Conservation (phyloP, 2,329 filamentous ascomycete genomes). For the Talaromyces marneffei region DNA sequence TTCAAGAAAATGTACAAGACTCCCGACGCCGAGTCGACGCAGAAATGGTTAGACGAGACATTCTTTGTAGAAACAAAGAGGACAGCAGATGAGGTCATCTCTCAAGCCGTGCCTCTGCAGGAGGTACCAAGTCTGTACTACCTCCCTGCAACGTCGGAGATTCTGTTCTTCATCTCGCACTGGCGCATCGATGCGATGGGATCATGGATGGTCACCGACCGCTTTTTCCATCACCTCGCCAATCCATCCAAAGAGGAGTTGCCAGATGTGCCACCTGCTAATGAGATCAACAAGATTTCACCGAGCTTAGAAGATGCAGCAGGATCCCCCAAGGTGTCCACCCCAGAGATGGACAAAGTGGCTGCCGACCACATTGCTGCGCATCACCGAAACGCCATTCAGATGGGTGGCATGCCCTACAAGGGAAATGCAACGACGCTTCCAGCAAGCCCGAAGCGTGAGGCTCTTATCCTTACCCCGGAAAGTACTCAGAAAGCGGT, state of each 20-base stretch:
- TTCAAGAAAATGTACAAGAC: conserved; percentile 11
- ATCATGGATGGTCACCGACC: conserved; percentile 13
- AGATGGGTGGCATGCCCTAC: conserved; percentile 13
- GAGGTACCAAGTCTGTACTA: conserved; percentile 14
- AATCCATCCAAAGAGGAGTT: neutral
- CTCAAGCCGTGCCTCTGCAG: neutral
- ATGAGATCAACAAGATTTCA: conserved; percentile 11
- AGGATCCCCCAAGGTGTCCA: conserved; percentile 9
- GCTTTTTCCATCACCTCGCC: conserved; percentile 6
- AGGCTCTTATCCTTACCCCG: conserved; percentile 9
- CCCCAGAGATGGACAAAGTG: conserved; percentile 9
- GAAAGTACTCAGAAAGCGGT: conserved; percentile 10
- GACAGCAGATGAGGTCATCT: conserved; percentile 12
- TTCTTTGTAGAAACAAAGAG: conserved; percentile 13
- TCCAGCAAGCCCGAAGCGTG: conserved; percentile 3
- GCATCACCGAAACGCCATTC: conserved; percentile 13
- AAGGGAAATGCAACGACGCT: conserved; percentile 11
- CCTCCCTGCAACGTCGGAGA: conserved; percentile 13
- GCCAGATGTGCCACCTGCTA: neutral
- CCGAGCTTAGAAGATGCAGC: conserved; percentile 16
- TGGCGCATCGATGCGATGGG: conserved; percentile 17
- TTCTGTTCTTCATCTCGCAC: conserved; percentile 15
- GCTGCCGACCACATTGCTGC: conserved; percentile 1
- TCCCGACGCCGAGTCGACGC: neutral
- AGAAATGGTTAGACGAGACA: conserved; percentile 13